Conservation (phyloP, 75 land plant species). For the Pinus tabuliformis region DNA sequence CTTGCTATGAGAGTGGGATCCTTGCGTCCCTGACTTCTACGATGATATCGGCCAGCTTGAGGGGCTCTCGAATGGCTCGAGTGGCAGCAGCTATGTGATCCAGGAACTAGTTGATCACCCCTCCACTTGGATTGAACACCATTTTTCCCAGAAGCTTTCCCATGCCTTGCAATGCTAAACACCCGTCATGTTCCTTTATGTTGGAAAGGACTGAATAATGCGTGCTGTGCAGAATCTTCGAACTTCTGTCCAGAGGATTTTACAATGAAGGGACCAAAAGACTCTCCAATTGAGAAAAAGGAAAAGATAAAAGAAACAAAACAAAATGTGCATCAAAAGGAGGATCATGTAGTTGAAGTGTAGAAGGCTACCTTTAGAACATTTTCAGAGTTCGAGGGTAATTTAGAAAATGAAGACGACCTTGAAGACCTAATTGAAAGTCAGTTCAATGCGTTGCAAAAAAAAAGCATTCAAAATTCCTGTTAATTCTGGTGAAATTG, state of each 20-base stretch:
- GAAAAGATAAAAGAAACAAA: not conserved
- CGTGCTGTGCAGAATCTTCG: constrained; percentile 7
- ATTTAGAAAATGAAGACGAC: constrained; percentile 69
- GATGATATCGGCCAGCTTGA: too few species aligned
- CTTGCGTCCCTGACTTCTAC: too few species aligned
- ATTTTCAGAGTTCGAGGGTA: constrained; percentile 60
- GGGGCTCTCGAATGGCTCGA: too few species aligned
- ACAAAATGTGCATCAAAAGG: not conserved
- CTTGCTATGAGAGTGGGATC: too few species aligned
- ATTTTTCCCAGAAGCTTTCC: too few species aligned
- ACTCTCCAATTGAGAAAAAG: not conserved
- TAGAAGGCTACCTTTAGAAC: constrained; percentile 41
- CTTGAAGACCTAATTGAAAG: constrained; percentile 62
- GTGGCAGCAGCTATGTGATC: too few species aligned
- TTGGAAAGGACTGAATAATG: constrained; percentile 39
- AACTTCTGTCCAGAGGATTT: not conserved
- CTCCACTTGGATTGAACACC: too few species aligned
- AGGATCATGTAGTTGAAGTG: constrained; percentile 59
- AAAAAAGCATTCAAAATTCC: constrained; percentile 62
- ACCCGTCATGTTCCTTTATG: constrained; percentile 61
- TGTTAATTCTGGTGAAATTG: constrained; percentile 53
- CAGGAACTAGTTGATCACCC: too few species aligned
- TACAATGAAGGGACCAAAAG: not conserved
- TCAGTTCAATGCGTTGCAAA: constrained; percentile 67
- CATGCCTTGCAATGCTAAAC: constrained; percentile 57